phyloP scores from a whole-genome alignment of 1,284 basidiomycete genomes.

The Phenoliferia sp. region DNA sequence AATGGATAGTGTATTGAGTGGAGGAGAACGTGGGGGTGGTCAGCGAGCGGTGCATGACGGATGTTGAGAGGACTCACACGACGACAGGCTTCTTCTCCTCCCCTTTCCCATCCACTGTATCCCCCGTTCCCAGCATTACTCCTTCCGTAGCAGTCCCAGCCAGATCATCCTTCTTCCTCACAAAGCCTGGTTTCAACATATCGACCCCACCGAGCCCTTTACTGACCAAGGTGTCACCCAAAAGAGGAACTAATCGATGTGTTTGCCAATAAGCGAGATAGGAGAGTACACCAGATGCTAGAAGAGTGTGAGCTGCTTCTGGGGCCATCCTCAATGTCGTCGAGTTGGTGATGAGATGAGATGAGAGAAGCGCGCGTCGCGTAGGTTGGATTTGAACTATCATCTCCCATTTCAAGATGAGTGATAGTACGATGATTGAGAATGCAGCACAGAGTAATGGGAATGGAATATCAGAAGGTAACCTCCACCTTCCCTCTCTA shows the following conservation, averaged over 20 bases:
- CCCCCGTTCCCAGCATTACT: neutral
- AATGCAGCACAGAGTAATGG: neutral
- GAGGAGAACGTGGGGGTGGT: neutral
- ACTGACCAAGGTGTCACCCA: constrained; percentile 26
- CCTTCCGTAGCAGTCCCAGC: neutral
- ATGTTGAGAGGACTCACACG: constrained; percentile 5
- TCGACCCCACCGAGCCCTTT: constrained; percentile 37
- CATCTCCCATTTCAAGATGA: neutral
- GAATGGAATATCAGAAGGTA: neutral
- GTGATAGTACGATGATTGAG: neutral
- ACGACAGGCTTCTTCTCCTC: neutral
- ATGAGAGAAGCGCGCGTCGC: too few species aligned
- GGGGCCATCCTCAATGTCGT: too few species aligned
- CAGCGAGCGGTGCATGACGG: neutral
- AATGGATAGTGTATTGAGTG: neutral
- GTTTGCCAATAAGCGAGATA: constrained; percentile 30
- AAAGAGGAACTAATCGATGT: constrained; percentile 26
- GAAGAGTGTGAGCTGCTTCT: constrained; percentile 22
- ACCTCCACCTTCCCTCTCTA: neutral
- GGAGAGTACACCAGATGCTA: constrained; percentile 9
- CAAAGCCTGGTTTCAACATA: constrained; percentile 35
- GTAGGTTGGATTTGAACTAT: too few species aligned
- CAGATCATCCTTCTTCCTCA: constrained; percentile 9
- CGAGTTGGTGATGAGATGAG: too few species aligned
- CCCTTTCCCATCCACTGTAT: too few species aligned